Evolutionary conservation across 116 monocot species (phyloP).

Genomic region (Posidonia oceanica): DNA sequence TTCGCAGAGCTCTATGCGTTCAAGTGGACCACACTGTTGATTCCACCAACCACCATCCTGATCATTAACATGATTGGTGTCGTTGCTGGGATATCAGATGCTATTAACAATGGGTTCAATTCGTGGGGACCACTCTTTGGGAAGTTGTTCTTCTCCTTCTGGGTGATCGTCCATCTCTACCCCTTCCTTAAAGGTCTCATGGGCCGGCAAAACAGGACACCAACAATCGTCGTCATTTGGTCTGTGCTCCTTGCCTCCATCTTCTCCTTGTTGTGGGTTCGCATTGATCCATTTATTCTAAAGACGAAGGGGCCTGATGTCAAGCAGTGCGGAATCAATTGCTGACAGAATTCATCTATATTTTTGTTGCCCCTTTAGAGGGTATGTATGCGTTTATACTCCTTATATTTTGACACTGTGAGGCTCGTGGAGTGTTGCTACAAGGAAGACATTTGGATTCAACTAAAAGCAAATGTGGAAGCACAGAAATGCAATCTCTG

Average conservation of each 20-base stretch:
- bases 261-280: slow-evolving; percentile 91
- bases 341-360: slow-evolving; percentile 15
- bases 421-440: background rate
- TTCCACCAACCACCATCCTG: slow-evolving; percentile 78
- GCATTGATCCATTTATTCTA: slow-evolving; percentile 78
- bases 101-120: slow-evolving; percentile 80
- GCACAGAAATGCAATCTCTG: no score
- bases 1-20: slow-evolving; percentile 81
- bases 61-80: slow-evolving; percentile 92
- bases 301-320: slow-evolving; percentile 76
- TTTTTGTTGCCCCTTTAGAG: background rate
- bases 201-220: slow-evolving; percentile 91
- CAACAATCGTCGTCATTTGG: slow-evolving; percentile 91
- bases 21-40: slow-evolving; percentile 93
- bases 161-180: slow-evolving; percentile 94
- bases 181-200: slow-evolving; percentile 96
- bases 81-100: slow-evolving; percentile 84
- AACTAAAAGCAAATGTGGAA: background rate
- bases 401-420: background rate
- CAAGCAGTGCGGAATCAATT: slow-evolving; percentile 88
- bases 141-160: slow-evolving; percentile 86
- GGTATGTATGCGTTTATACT: background rate
- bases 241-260: slow-evolving; percentile 80
- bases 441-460: background rate
- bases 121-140: slow-evolving; percentile 94